Conservation (phyloP, 768 basidiomycete genomes). For the Lyophyllum decastes region DNA sequence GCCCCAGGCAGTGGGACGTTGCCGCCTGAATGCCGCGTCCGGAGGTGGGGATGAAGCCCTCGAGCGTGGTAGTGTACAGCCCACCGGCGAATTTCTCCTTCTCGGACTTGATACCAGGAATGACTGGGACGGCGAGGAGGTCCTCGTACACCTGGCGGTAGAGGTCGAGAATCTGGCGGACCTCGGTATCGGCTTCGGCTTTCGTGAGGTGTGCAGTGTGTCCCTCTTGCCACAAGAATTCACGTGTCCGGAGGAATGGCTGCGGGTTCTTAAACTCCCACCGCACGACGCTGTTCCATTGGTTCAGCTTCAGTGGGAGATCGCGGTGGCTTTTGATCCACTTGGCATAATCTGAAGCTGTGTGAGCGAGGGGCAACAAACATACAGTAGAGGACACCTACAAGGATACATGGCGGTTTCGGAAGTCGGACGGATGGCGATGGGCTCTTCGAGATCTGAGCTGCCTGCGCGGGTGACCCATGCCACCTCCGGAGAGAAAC, state of each 20-base stretch:
- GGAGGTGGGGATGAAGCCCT: constrained; percentile 96
- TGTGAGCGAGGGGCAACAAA: not conserved
- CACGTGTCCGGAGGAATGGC: constrained; percentile 98
- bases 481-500: constrained; percentile 99
- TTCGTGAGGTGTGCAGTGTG: constrained; percentile 94
- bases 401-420: constrained; percentile 99
- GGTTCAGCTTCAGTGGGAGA: constrained; percentile 94
- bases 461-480: constrained; percentile 97
- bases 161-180: constrained; percentile 91
- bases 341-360: constrained; percentile 84
- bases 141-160: constrained; percentile 97
- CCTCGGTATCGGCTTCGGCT: constrained; percentile 88
- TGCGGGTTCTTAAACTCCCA: constrained; percentile 99
- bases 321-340: constrained; percentile 99
- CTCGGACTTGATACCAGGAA: constrained; percentile 95
- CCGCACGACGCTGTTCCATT: constrained; percentile 99
- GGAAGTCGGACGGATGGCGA: constrained; percentile 97
- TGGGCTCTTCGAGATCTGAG: constrained; percentile 94
- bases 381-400: constrained; percentile 35
- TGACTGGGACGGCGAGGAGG: constrained; percentile 95
- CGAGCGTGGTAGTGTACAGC: constrained; percentile 96
- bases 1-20: constrained; percentile 97
- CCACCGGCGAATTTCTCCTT: constrained; percentile 99
- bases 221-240: constrained; percentile 99
- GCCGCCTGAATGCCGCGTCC: constrained; percentile 97